These are phyloP conservation scores for Kwoniella newhampshirensis DNA, from an alignment of 768 basidiomycete species.

Conservation along the genomic window DNA sequence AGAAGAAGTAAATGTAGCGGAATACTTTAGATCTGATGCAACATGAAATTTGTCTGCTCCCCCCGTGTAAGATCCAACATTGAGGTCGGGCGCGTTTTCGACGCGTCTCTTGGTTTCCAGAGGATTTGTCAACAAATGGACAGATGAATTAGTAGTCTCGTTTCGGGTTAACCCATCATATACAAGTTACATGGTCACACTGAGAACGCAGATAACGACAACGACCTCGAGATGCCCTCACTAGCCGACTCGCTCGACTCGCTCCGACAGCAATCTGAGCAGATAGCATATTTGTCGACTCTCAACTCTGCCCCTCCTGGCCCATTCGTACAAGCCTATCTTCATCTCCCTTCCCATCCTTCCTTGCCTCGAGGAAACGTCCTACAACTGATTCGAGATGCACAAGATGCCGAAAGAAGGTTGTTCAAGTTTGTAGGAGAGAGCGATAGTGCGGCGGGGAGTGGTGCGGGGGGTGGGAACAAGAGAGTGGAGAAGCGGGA, in stretches of 20 bases:
- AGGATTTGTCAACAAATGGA: constrained; percentile 14
- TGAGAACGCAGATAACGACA: neutral
- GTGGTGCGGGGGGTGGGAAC: constrained; percentile 24
- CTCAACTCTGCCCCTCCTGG: constrained; percentile 31
- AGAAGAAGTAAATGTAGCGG: constrained; percentile 59
- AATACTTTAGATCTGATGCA: neutral
- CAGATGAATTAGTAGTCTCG: neutral
- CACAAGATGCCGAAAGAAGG: constrained; percentile 38
- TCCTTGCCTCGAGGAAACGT: constrained; percentile 16
- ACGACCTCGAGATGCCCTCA: constrained; percentile 32
- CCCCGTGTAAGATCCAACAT: constrained; percentile 5
- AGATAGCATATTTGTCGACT: constrained; percentile 30
- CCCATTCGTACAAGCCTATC: constrained; percentile 36
- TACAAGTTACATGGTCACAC: neutral
- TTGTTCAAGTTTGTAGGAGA: constrained; percentile 51
- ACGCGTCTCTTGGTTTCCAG: constrained; percentile 6
- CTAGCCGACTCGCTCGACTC: constrained; percentile 31
- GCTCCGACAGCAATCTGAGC: constrained; percentile 27
- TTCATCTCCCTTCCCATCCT: constrained; percentile 19
- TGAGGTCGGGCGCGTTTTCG: neutral
- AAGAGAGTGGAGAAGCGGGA: constrained; percentile 50
- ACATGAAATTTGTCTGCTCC: neutral
- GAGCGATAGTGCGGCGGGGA: constrained; percentile 4
- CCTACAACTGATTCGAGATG: constrained; percentile 45
- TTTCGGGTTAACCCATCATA: neutral